These are phyloP conservation scores for Grosmannia penicillata DNA, from an alignment of 2,329 filamentous ascomycete genomes.

Conservation along the genomic window DNA sequence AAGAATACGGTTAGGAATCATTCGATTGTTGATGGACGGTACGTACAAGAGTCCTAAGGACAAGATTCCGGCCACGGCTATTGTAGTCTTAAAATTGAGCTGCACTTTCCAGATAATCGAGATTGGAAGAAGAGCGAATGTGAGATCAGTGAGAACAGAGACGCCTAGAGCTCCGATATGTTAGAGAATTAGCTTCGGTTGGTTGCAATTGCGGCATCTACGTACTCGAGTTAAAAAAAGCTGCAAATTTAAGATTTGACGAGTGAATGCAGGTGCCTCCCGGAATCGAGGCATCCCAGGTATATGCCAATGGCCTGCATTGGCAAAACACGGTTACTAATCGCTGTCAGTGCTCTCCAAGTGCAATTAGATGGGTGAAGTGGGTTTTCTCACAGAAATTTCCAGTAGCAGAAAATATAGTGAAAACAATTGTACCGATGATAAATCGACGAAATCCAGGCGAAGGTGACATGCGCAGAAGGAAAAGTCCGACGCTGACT, in stretches of 20 bases:
- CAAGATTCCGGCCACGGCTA: slow-evolving; percentile 13
- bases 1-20: neutral
- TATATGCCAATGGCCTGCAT: slow-evolving; percentile 12
- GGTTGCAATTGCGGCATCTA: too few species aligned
- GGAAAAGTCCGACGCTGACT: slow-evolving; percentile 17
- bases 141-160: slow-evolving; percentile 14
- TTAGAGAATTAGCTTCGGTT: too few species aligned
- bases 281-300: slow-evolving; percentile 10
- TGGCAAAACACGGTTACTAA: slow-evolving; percentile 16
- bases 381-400: slow-evolving; percentile 11
- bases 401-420: slow-evolving; percentile 12
- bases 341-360: too few species aligned
- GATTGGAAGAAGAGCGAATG: slow-evolving; percentile 15
- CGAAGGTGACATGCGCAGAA: slow-evolving; percentile 14
- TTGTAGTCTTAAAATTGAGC: slow-evolving; percentile 15
- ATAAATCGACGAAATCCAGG: slow-evolving; percentile 11
- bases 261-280: slow-evolving; percentile 13
- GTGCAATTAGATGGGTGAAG: neutral
- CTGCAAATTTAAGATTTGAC: slow-evolving; percentile 13
- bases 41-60: slow-evolving; percentile 14
- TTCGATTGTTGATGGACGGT: too few species aligned
- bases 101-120: slow-evolving; percentile 17
- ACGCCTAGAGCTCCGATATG: slow-evolving; percentile 8
- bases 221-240: slow-evolving; percentile 10
- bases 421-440: slow-evolving; percentile 13